A percentile compares a stretch with the other conserved stretches of the same genome.
Evolutionary conservation across 208 protist genomes (phyloP).

Genomic region (Acanthamoeba rhysodes): DNA sequence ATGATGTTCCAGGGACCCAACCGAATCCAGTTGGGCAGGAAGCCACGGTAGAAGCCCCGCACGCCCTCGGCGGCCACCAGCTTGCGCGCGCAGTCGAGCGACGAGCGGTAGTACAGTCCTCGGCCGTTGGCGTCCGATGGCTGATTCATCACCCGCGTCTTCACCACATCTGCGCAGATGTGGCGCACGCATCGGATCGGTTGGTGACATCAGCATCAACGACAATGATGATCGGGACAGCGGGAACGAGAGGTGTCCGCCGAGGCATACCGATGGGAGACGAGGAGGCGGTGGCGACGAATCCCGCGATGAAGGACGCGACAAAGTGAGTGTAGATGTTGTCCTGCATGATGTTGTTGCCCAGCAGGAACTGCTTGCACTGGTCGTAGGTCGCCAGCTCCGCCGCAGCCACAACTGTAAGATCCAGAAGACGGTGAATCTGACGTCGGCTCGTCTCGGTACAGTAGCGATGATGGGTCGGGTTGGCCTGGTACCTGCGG

Average conservation of each 20-base stretch:
- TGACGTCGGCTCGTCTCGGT: no score
- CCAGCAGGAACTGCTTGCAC: conserved; percentile 80
- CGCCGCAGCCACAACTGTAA: conserved; percentile 73
- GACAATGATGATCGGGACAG: neutral
- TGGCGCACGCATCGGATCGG: neutral
- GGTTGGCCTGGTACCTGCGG: conserved; percentile 44
- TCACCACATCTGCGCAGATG: conserved; percentile 76
- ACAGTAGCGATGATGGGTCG: neutral
- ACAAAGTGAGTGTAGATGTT: conserved; percentile 69
- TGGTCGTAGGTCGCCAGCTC: conserved; percentile 83
- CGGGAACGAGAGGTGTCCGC: neutral
- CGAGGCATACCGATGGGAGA: conserved; percentile 49
- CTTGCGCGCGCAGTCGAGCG: conserved; percentile 79
- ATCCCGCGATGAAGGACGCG: conserved; percentile 76
- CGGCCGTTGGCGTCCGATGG: conserved; percentile 21
- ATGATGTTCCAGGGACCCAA: conserved; percentile 78
- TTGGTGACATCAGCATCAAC: neutral
- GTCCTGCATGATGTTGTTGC: conserved; percentile 64
- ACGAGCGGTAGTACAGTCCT: conserved; percentile 74
- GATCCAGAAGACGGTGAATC: neutral
- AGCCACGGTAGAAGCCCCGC: conserved; percentile 80
- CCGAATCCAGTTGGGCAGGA: conserved; percentile 81
- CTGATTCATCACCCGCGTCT: conserved; percentile 85
- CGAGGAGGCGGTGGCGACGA: conserved; percentile 75
- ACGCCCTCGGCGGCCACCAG: conserved; percentile 75